These are phyloP conservation scores for Corylus americana DNA, from an alignment of 306 rosid genomes.

Conservation along the genomic window DNA sequence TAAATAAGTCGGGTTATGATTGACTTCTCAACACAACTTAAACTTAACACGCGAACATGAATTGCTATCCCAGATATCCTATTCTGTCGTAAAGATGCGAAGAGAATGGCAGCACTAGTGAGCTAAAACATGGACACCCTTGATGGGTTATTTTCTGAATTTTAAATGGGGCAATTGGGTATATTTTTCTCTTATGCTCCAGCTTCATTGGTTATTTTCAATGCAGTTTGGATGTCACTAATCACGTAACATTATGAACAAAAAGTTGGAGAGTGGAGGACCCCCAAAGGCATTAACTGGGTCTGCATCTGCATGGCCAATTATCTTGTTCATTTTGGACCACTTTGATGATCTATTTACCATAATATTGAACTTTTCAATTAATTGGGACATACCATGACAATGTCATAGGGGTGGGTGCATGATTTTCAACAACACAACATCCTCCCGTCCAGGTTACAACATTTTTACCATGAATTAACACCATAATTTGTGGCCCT, in stretches of 20 bases:
- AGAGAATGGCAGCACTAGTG: too few relatives aligned
- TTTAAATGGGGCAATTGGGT: neutral
- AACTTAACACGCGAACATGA: too few relatives aligned
- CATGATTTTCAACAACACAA: neutral
- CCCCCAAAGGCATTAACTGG: conserved; percentile 24
- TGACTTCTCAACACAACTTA: too few relatives aligned
- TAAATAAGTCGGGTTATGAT: too few relatives aligned
- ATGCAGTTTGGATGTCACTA: neutral
- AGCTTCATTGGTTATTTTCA: conserved; percentile 8
- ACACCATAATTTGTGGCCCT: too few relatives aligned
- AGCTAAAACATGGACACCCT: neutral
- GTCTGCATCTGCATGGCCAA: conserved; percentile 8
- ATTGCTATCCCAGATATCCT: too few relatives aligned
- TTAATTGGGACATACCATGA: neutral
- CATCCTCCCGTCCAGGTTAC: too few relatives aligned
- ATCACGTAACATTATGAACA: conserved; percentile 17
- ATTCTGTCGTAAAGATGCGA: too few relatives aligned
- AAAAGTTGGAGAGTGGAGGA: conserved; percentile 26
- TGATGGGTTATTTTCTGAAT: neutral
- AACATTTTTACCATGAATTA: too few relatives aligned
- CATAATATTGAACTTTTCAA: neutral
- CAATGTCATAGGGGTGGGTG: neutral
- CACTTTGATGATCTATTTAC: neutral
- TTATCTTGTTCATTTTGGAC: neutral
- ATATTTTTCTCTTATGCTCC: neutral